Base-by-base conservation (phyloP, 2,329 filamentous ascomycete genomes). In the Aspergillus vadensis region DNA sequence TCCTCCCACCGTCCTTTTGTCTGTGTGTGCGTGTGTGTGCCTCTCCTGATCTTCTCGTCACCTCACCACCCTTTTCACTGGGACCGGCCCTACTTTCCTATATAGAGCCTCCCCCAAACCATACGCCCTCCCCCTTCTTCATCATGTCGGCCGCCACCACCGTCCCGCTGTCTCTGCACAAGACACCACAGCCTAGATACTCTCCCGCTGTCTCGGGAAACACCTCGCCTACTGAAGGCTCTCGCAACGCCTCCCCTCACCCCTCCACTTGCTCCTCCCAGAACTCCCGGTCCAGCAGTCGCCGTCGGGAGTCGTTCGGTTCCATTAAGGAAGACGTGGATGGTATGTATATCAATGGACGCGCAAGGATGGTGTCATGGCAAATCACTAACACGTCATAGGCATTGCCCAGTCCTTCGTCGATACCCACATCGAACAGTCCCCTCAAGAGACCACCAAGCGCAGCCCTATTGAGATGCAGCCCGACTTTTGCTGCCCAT, bases 401-500 rank as follows among this genome's bases (percentile, higher is more conserved):
- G 77, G 76, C 61, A 77, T 79, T 62, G 77, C 77, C 39, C 77
- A 79, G 65, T 79, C 77, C 0, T 79, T 79, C 59, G 72, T 79
- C 53, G 77, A 79, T 65, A 77, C 73, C 17, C 75, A 76, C 38
- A 65, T 70, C 49, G 66, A 65, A 14, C 67, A 69, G 32, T 67
- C 73, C 9, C 67, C 70, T 7, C 67, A 67, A 47, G 70, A 76
- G 14, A 58, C 66, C 5, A 44, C 62, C 32, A 72, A 69, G 48
- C 39, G 58, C 36, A 66, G 39, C 61, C 44, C 38, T n/a, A 36
- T 66, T 36, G 70, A 75, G 21, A 74, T 77, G 70, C 75, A 76
- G 59, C 72, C 76, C 19, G 76, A 78, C 49, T 80, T 80, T 59
- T 81, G 77, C 69, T 80, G 79, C 66, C 77, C 77, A 9, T 81